Base-by-base conservation (phyloP, 2,329 filamentous ascomycete genomes). In the Hypoxylon sp. region DNA sequence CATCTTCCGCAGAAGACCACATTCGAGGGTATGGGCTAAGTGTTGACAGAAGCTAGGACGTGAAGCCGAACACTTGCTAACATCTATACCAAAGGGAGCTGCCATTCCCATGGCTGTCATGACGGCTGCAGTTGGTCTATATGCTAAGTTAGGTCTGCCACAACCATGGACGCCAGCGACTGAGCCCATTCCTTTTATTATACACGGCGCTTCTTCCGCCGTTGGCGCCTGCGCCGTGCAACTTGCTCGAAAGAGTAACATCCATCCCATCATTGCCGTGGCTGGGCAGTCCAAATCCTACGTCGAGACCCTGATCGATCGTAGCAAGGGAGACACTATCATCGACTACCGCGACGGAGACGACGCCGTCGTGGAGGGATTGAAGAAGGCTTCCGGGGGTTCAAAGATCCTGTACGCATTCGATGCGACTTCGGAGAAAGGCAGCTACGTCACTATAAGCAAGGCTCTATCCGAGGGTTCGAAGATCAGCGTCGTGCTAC, bases 231-330 rank as follows among this genome's bases (percentile, higher is more conserved):
- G 80, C 60, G 78, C 77, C 0, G 68, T 86, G 31, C 81, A 87
- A 64, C 71, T 87, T 11, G 81, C 81, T 7, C 62, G 58, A 3
- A 69, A 71, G 6, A 76, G 75, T 51, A 80, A 82, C 63, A 81
- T 87, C 53, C 81, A 86, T 65, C 84, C 84, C 0, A 68, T 87
- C 31, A 82, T 88, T 55, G 78, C 75, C 51, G 73, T 87, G 5
- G 82, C 83, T 0, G 84, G 84, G 5, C 70, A 73, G 2, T 79
- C 78, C 4, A 67, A 67, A 6, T 61, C 74, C 2, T 79, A 79
- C 57, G 81, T 86, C 3, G 71, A 79, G 63, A 66, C 61, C 0
- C 68, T 84, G 21, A 75, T 86, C 45, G 78, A 83, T 61, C 65
- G 66, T 7, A 67, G 64, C 41, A 80, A 80, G 61, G 82, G 83